These are phyloP conservation scores for Nemania bipapillata DNA, from an alignment of 2,329 filamentous ascomycete genomes.

Conservation along the genomic window DNA sequence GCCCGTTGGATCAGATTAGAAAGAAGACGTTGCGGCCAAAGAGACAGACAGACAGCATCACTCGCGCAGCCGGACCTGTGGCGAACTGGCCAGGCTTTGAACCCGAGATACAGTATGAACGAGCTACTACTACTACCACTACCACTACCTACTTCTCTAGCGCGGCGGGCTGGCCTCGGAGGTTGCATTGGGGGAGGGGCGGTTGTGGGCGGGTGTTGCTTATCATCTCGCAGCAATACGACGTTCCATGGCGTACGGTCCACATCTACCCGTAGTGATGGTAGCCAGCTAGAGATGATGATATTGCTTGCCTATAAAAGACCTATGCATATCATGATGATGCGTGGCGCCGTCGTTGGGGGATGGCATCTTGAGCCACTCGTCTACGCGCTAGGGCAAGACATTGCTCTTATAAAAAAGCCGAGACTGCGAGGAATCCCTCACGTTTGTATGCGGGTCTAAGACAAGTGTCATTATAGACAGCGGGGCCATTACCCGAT, in stretches of 20 bases:
- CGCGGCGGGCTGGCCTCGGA: background rate
- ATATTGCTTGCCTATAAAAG: background rate
- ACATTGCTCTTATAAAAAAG: no score
- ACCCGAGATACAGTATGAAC: background rate
- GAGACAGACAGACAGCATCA: slow-evolving; percentile 2
- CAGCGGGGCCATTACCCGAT: background rate
- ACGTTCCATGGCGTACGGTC: background rate
- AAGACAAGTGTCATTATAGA: background rate
- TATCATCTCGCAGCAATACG: background rate
- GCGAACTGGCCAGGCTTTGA: background rate
- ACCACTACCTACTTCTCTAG: background rate
- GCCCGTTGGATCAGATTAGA: no score
- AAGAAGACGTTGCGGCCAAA: background rate
- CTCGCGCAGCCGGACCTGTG: background rate
- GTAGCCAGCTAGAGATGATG: background rate
- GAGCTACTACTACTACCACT: no score
- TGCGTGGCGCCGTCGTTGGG: background rate
- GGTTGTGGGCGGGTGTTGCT: no score
- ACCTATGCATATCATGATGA: background rate
- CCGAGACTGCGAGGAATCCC: background rate
- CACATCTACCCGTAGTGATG: background rate
- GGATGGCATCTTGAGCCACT: background rate
- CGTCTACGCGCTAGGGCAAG: no score
- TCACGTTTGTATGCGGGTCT: background rate
- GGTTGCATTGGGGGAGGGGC: background rate